A percentile compares a stretch with the other conserved stretches of the same genome.
Evolutionary conservation across 2,329 filamentous ascomycete genomes (phyloP).

Genomic region (Biscogniauxia mediterranea): DNA sequence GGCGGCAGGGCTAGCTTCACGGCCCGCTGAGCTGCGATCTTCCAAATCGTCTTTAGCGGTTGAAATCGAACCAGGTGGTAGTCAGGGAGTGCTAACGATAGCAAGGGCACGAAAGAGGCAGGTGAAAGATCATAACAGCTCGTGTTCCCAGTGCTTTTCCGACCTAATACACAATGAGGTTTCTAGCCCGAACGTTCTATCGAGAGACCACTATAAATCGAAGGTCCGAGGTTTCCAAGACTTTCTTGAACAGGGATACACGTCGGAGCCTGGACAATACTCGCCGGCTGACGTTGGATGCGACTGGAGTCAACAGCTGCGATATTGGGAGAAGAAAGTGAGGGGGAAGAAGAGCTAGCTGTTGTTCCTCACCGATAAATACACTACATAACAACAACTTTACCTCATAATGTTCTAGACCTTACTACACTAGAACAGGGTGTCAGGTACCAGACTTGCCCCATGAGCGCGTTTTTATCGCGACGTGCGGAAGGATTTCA

Average conservation of each 20-base stretch:
- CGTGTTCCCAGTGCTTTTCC: not conserved
- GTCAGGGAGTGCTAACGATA: constrained; percentile 4
- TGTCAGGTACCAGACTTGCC: not conserved
- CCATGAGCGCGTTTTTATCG: not conserved
- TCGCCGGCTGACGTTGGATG: not conserved
- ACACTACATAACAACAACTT: too few species aligned
- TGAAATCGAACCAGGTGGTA: not conserved
- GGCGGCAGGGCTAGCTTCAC: not conserved
- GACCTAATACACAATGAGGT: not conserved
- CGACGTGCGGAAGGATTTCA: not conserved
- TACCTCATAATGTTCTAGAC: not conserved
- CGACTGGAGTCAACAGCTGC: not conserved
- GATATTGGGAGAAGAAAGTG: not conserved
- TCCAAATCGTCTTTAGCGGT: constrained; percentile 1
- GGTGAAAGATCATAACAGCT: constrained; percentile 7
- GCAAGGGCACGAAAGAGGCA: constrained; percentile 19
- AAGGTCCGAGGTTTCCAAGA: not conserved
- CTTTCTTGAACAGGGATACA: not conserved
- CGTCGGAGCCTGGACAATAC: too few species aligned
- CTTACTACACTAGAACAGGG: not conserved
- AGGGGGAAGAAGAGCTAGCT: too few species aligned
- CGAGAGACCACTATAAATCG: not conserved
- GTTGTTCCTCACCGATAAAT: too few species aligned
- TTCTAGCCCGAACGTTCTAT: not conserved
- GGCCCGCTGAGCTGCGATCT: not conserved